Conservation (phyloP, 192 early-diverging fungal genomes). For the Backusella sp. region DNA sequence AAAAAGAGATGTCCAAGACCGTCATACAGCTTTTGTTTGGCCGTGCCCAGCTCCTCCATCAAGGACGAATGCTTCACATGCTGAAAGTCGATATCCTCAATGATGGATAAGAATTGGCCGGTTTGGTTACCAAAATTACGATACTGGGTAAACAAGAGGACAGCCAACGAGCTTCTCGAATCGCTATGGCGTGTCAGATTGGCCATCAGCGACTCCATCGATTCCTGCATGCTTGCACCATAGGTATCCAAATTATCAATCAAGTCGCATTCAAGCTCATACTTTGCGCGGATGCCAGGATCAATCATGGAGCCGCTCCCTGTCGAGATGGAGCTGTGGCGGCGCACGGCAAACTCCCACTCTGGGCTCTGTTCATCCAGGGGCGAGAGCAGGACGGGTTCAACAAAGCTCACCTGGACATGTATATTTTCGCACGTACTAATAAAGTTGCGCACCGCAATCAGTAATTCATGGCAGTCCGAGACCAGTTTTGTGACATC, state of each 20-base stretch:
- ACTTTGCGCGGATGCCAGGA: constrained; percentile 5
- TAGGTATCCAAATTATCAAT: constrained; percentile 22
- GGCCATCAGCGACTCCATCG: not conserved
- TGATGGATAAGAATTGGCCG: constrained; percentile 12
- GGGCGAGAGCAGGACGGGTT: not conserved
- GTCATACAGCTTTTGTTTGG: not conserved
- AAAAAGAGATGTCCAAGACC: constrained; percentile 19
- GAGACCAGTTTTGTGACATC: constrained; percentile 59
- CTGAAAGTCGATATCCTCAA: constrained; percentile 23
- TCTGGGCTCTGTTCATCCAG: not conserved
- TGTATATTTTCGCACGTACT: constrained; percentile 34
- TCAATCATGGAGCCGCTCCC: not conserved
- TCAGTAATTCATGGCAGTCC: constrained; percentile 60
- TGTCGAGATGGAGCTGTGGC: not conserved
- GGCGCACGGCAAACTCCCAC: not conserved
- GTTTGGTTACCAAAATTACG: constrained; percentile 17
- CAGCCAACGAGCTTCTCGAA: constrained; percentile 1
- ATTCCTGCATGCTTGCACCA: constrained; percentile 26
- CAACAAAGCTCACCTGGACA: constrained; percentile 38
- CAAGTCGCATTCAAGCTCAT: constrained; percentile 22
- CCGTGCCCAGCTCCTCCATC: not conserved
- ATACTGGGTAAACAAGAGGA: constrained; percentile 19
- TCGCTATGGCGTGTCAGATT: constrained; percentile 3
- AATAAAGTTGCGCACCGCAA: constrained; percentile 63
- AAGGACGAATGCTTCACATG: not conserved